Evolutionary conservation across 208 protist genomes (phyloP), one percentile per base, ranked within the genome.

Genomic region (Wallacemonas collosoma): DNA sequence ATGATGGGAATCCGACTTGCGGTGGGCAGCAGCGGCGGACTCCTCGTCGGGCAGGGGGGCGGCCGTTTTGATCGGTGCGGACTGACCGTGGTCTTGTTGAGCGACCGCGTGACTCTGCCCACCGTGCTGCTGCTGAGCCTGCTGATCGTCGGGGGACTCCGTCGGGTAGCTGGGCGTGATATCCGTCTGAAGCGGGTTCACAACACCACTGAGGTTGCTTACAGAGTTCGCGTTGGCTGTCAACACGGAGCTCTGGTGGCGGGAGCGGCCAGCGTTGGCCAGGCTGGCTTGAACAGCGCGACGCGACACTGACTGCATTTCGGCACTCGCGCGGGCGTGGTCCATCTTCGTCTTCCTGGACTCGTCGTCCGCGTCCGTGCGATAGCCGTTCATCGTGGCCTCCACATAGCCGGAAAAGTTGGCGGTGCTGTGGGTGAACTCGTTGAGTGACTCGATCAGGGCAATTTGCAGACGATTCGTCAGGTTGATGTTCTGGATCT

Each of bases 321-420:
- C 68, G 38, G 77, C 80, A 57, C 68, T 61, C 51, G 83, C 56
- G 73, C 78, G 76, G 53, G 80, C 72, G 41, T 70, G 50, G 57
- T 79, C 76, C 75, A 84, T 72, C 6, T 66, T 66, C 38, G 51
- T 77, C 62, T 73, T 35, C 36, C 14, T 45, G 50, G 54, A 60
- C 54, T 69, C 12, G 36, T 35, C 26, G 41, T 77, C 60, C n/a
- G 43, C 48, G 68, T 86, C 76, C 15, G 74, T 87, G 58, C 78
- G 82, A 75, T 85, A 88, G 66, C 71, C 54, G 41, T 77, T 63
- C 80, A 93, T 80, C 41, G 75, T 81, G 45, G 75, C 67, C 60
- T 82, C 81, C n/a, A 93, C 55, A 60, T 85, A 78, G 26, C 77
- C 82, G 35, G 83, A 75, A 51, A 90, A 85, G 5, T 71, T 58